Conservation (phyloP, 371 early-diverging fungal species). For the Apophysomyces variabilis region DNA sequence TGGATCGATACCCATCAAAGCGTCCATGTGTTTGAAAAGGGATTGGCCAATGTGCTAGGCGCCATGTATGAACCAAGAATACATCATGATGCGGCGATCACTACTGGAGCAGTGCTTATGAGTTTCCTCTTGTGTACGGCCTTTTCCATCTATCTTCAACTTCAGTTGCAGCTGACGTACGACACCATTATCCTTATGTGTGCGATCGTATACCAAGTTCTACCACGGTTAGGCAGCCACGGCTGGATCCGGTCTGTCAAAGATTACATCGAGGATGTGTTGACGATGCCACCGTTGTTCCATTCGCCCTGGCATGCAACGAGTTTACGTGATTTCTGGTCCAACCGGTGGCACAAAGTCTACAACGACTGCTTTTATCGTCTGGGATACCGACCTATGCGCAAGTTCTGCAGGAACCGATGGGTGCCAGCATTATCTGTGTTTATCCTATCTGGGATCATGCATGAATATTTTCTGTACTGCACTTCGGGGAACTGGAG, state of each 20-base stretch:
- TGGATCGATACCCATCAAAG: constrained; percentile 22
- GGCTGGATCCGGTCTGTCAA: constrained; percentile 26
- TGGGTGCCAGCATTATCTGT: constrained; percentile 36
- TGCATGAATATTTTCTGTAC: constrained; percentile 49
- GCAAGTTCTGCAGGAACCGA: constrained; percentile 21
- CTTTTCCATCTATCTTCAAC: constrained; percentile 43
- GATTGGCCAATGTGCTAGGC: constrained; percentile 3
- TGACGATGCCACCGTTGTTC: constrained; percentile 40
- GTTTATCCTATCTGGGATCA: constrained; percentile 43
- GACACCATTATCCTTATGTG: constrained; percentile 25
- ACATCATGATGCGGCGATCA: constrained; percentile 1
- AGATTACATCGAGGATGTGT: constrained; percentile 33
- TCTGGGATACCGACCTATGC: constrained; percentile 37
- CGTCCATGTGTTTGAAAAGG: constrained; percentile 15
- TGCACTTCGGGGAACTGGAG: constrained; percentile 37
- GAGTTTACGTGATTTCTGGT: constrained; percentile 46
- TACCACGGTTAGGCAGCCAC: constrained; percentile 25
- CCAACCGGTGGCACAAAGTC: constrained; percentile 44
- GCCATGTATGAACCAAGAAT: constrained; percentile 2
- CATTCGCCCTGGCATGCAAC: constrained; percentile 41
- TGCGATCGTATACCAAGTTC: constrained; percentile 19
- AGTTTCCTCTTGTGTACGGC: constrained; percentile 28
- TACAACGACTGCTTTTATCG: constrained; percentile 47
- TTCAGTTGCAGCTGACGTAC: constrained; percentile 39
- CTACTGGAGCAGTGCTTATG: constrained; percentile 7